These are phyloP conservation scores for Rhinocladiella similis DNA, from an alignment of 2,329 filamentous ascomycete species.

Conservation along the genomic window DNA sequence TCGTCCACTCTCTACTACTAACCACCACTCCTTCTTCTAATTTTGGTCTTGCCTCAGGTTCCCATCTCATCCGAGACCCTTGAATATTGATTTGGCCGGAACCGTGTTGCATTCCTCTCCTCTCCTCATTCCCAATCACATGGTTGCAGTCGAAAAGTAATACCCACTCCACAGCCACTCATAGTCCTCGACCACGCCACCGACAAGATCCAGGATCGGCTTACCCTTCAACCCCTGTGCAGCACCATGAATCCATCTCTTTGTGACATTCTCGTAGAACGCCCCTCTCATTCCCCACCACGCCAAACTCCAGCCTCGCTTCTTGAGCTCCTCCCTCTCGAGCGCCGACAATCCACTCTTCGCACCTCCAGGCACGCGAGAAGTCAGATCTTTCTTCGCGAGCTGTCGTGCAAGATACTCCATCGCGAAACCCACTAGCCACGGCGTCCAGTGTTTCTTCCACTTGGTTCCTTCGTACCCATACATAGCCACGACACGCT, in stretches of 20 bases:
- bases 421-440: constrained; percentile 80
- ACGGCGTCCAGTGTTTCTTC: constrained; percentile 84
- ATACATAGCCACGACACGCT: constrained; percentile 42
- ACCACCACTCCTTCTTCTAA: no score
- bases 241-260: constrained; percentile 43
- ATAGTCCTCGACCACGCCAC: constrained; percentile 89
- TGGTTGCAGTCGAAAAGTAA: constrained; percentile 74
- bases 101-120: no score
- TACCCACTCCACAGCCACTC: constrained; percentile 98
- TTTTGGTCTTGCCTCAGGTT: no score
- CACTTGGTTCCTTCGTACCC: constrained; percentile 59
- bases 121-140: constrained; percentile 35
- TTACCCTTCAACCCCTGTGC: constrained; percentile 70
- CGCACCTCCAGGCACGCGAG: constrained; percentile 67
- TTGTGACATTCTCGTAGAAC: constrained; percentile 89
- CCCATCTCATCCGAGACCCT: no score
- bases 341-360: constrained; percentile 72
- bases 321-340: constrained; percentile 85
- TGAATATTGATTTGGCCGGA: no score
- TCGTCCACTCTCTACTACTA: no score
- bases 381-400: constrained; percentile 64
- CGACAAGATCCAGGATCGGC: constrained; percentile 76
- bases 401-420: constrained; percentile 90
- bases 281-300: constrained; percentile 98
- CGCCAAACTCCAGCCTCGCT: constrained; percentile 83